Percentiles rank a stretch among this genome's conserved stretches.
Evolutionary conservation across 164 flowering plant species (phyloP).

Genomic region (Aristolochia contorta): DNA sequence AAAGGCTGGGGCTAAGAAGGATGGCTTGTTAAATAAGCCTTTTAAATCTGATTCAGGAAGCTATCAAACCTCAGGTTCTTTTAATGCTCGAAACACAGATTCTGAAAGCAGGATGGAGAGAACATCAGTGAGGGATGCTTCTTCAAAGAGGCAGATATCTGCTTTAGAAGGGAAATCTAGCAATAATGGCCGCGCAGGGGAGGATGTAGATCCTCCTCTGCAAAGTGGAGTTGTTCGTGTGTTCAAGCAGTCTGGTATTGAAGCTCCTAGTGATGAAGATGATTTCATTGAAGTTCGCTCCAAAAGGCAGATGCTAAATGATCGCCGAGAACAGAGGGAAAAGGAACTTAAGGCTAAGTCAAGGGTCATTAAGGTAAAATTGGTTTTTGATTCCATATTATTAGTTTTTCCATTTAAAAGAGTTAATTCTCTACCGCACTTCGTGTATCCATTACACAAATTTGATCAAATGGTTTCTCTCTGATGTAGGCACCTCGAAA

Average conservation of each 20-base stretch:
- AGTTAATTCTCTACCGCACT: no score
- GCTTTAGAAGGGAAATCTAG: slow-evolving; percentile 37
- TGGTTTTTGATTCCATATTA: neutral
- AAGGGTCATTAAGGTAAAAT: slow-evolving; percentile 48
- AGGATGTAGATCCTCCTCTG: slow-evolving; percentile 76
- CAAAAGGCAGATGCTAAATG: slow-evolving; percentile 93
- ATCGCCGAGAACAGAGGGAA: slow-evolving; percentile 92
- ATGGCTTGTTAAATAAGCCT: slow-evolving; percentile 21
- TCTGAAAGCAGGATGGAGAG: slow-evolving; percentile 35
- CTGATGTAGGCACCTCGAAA: slow-evolving; percentile 48
- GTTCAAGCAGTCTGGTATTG: slow-evolving; percentile 90
- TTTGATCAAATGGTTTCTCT: slow-evolving; percentile 1
- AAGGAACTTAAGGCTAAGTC: slow-evolving; percentile 80
- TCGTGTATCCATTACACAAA: neutral
- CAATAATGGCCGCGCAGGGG: slow-evolving; percentile 36
- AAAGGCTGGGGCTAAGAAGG: slow-evolving; percentile 35
- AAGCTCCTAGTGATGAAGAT: slow-evolving; percentile 94
- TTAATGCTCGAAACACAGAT: slow-evolving; percentile 21
- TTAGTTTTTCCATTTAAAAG: neutral
- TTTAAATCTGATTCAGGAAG: slow-evolving; percentile 36
- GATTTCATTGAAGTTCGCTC: slow-evolving; percentile 98
- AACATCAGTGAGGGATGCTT: slow-evolving; percentile 28
- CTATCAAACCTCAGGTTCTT: slow-evolving; percentile 17
- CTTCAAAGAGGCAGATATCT: slow-evolving; percentile 19
- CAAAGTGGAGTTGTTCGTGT: slow-evolving; percentile 90